These are phyloP conservation scores for Populus ilicifolia DNA, from an alignment of 345 rosid species.

Conservation along the genomic window DNA sequence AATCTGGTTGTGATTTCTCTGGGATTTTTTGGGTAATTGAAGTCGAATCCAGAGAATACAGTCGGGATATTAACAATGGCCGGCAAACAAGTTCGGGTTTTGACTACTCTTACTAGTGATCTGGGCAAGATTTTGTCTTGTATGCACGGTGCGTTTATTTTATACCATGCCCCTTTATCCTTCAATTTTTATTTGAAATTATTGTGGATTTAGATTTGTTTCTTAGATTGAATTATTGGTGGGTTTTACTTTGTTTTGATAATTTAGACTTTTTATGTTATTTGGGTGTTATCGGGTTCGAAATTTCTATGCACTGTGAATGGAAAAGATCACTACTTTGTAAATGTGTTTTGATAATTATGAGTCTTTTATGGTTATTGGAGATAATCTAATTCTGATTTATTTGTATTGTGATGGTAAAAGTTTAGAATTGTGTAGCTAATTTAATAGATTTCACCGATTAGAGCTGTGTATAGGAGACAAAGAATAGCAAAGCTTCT, in stretches of 20 bases:
- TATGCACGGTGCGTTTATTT: constrained; percentile 54
- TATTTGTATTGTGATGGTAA: neutral
- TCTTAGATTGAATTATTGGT: neutral
- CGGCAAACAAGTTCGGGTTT: constrained; percentile 75
- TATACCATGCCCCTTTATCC: neutral
- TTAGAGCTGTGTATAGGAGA: neutral
- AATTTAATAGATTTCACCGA: neutral
- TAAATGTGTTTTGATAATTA: neutral
- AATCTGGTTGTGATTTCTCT: neutral
- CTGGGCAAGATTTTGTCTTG: constrained; percentile 73
- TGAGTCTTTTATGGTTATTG: neutral
- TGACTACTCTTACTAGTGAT: constrained; percentile 74
- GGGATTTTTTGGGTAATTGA: neutral
- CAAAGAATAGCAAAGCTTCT: neutral
- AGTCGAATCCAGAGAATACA: constrained; percentile 85
- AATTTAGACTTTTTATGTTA: neutral
- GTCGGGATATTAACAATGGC: constrained; percentile 82
- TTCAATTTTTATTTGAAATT: neutral
- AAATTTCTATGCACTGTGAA: neutral
- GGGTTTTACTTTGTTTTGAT: neutral
- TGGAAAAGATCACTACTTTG: neutral
- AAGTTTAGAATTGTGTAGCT: neutral
- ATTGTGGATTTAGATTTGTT: neutral
- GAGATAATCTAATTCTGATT: neutral
- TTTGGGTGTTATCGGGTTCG: neutral